Evolutionary conservation across 2,329 filamentous ascomycete species (phyloP).

Genomic region (Monosporascus sp.): DNA sequence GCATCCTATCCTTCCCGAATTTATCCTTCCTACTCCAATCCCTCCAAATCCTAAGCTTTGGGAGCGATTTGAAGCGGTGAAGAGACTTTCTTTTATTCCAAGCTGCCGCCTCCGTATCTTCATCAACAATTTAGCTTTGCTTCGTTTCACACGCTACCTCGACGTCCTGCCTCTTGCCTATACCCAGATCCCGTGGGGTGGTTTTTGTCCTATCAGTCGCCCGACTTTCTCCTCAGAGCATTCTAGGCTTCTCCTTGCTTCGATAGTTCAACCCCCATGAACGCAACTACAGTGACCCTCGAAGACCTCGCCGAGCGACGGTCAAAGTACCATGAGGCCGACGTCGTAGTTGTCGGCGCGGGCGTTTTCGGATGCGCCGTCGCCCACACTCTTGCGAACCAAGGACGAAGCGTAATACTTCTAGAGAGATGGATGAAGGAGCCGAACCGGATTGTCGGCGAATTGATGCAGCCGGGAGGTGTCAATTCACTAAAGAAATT

Average conservation of each 20-base stretch:
- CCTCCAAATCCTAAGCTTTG: too few relatives aligned
- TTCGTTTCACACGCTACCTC: too few relatives aligned
- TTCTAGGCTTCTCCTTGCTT: not conserved
- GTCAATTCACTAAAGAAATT: slow-evolving; percentile 74
- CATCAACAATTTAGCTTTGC: too few relatives aligned
- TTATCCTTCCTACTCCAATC: too few relatives aligned
- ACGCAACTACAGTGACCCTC: slow-evolving; percentile 26
- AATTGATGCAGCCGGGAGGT: slow-evolving; percentile 89
- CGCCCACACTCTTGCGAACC: slow-evolving; percentile 77
- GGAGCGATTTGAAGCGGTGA: too few relatives aligned
- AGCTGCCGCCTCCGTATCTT: too few relatives aligned
- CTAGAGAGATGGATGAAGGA: slow-evolving; percentile 86
- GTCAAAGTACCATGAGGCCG: slow-evolving; percentile 57
- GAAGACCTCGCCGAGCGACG: slow-evolving; percentile 43
- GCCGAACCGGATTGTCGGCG: slow-evolving; percentile 92
- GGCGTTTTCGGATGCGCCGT: slow-evolving; percentile 85
- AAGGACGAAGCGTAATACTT: slow-evolving; percentile 85
- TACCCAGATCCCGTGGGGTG: too few relatives aligned
- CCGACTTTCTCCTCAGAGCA: not conserved
- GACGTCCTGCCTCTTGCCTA: too few relatives aligned
- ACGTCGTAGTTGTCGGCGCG: slow-evolving; percentile 88
- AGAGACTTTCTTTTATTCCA: too few relatives aligned
- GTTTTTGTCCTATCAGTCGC: too few relatives aligned
- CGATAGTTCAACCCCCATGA: slow-evolving; percentile 18
- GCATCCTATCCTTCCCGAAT: too few relatives aligned